Percentiles rank a stretch among this genome's conserved stretches.
Conservation (phyloP, 495 filamentous ascomycete species). For the Haplographium delicatum region DNA sequence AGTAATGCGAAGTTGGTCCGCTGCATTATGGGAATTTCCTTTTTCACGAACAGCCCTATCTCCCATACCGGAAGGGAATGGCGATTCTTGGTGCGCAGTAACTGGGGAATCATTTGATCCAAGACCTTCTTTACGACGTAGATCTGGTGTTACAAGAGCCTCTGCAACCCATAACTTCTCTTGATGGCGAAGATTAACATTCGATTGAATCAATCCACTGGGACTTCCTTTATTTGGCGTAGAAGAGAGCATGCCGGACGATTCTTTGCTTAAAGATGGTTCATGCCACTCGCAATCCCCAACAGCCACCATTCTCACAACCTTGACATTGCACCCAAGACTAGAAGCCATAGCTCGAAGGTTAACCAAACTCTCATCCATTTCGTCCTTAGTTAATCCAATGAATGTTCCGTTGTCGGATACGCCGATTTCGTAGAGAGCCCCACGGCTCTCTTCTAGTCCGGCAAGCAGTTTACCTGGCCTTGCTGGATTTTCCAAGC, state of each 20-base stretch:
- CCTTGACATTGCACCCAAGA: conserved; percentile 81
- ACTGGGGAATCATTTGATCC: not conserved
- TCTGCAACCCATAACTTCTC: conserved; percentile 84
- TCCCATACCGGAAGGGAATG: conserved; percentile 2
- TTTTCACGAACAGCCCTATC: too few species aligned
- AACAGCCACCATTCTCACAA: conserved; percentile 78
- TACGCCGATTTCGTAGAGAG: conserved; percentile 94
- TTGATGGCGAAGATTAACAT: conserved; percentile 27
- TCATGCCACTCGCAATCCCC: conserved; percentile 75
- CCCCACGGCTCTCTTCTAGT: conserved; percentile 86
- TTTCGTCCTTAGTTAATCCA: conserved; percentile 82
- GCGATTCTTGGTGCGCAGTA: not conserved
- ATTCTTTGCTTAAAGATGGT: too few species aligned
- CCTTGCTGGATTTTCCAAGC: conserved; percentile 49
- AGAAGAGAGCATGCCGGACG: too few species aligned
- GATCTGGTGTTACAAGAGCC: conserved; percentile 65
- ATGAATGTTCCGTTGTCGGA: conserved; percentile 91
- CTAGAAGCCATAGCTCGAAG: conserved; percentile 85
- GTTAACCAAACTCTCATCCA: conserved; percentile 82
- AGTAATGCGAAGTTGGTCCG: conserved; percentile 83
- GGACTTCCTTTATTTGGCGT: too few species aligned
- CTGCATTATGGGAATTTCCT: conserved; percentile 30
- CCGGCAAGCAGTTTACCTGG: conserved; percentile 67
- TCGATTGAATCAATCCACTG: too few species aligned
- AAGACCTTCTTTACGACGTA: conserved; percentile 27